A percentile compares a stretch with the other conserved stretches of the same genome.
Conservation (phyloP, 2,329 filamentous ascomycete species). For the Onygena corvina region DNA sequence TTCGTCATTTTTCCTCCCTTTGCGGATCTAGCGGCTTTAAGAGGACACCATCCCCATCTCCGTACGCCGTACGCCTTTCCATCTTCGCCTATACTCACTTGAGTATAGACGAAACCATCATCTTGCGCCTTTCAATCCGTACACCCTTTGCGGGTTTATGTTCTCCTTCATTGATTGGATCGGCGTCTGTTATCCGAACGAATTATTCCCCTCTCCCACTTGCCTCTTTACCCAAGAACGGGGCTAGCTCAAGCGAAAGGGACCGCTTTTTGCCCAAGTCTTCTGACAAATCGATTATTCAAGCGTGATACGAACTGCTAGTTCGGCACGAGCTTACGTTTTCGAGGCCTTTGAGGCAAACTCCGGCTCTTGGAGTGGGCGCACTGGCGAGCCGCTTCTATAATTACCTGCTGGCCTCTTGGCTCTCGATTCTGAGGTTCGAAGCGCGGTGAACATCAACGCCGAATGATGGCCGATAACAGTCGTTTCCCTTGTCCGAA, state of each 20-base stretch:
- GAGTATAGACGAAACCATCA: too few species aligned
- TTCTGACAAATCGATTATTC: conserved; percentile 1
- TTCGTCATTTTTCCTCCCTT: neutral
- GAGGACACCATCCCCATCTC: too few species aligned
- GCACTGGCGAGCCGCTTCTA: too few species aligned
- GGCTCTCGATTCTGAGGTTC: too few species aligned
- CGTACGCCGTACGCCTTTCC: too few species aligned
- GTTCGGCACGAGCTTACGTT: too few species aligned
- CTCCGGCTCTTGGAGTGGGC: too few species aligned
- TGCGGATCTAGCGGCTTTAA: too few species aligned
- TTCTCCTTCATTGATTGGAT: neutral
- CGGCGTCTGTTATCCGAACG: neutral
- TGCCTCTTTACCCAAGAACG: neutral
- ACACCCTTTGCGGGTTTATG: neutral
- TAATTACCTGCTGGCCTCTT: too few species aligned
- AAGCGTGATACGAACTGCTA: neutral
- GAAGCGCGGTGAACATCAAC: too few species aligned
- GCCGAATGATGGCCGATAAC: too few species aligned
- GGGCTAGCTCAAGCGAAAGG: neutral
- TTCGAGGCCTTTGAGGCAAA: neutral
- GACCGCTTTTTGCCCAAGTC: neutral
- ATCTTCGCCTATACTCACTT: neutral
- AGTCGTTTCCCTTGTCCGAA: too few species aligned
- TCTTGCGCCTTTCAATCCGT: neutral
- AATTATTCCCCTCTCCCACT: neutral